phyloP scores from a whole-genome alignment of 73 alveolate genomes.

The Paramecium tetraurelia region DNA sequence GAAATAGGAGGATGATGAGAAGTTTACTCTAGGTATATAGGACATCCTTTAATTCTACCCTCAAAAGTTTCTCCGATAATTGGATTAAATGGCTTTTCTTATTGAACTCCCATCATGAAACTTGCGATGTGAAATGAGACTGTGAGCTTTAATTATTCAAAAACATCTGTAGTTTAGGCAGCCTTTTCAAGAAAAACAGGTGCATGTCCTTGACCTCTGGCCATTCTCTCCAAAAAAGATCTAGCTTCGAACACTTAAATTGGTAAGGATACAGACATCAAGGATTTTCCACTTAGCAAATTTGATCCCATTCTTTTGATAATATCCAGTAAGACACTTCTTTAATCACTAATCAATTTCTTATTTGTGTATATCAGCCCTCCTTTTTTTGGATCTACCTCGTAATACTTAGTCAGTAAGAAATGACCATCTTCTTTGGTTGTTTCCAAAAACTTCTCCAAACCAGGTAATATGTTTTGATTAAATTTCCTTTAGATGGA shows the following conservation, averaged over 20 bases:
- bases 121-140: not conserved
- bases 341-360: conserved; percentile 4
- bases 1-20: conserved; percentile 60
- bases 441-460: not conserved
- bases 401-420: conserved; percentile 6
- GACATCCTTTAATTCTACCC: conserved; percentile 56
- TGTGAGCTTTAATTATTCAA: conserved; percentile 12
- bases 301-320: conserved; percentile 61
- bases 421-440: conserved; percentile 57
- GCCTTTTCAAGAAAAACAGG: conserved; percentile 56
- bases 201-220: conserved; percentile 58
- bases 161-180: not conserved
- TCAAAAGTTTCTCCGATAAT: conserved; percentile 56
- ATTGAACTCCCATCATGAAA: conserved; percentile 54
- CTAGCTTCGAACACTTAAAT: conserved; percentile 45
- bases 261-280: conserved; percentile 57
- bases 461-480: not conserved
- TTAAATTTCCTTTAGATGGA: not conserved
- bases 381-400: conserved; percentile 55
- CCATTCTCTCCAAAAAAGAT: conserved; percentile 55
- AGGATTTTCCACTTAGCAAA: conserved; percentile 36
- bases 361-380: conserved; percentile 43
- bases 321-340: conserved; percentile 38
- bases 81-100: conserved; percentile 60
- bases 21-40: conserved; percentile 56